Conservation (phyloP, 345 rosid species). For the Eucalyptus sp. region DNA sequence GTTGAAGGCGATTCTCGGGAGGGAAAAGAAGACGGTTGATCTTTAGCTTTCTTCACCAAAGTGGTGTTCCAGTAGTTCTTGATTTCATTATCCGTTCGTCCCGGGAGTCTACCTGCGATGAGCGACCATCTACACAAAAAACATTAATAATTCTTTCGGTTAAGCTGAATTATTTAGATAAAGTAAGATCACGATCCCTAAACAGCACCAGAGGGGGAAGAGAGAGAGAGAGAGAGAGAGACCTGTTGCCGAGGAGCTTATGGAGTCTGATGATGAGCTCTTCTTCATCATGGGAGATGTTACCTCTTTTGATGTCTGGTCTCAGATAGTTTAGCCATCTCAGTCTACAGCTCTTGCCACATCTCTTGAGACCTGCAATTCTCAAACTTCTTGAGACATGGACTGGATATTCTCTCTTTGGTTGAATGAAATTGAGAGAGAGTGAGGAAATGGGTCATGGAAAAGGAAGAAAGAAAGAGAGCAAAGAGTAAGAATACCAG, state of each 20-base stretch:
- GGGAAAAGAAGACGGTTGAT: neutral
- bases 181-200: neutral
- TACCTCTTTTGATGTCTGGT: constrained; percentile 54
- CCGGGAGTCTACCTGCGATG: constrained; percentile 58
- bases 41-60: constrained; percentile 20
- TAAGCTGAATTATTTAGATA: neutral
- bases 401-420: no score
- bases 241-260: constrained; percentile 63
- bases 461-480: neutral
- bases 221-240: neutral
- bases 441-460: neutral
- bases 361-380: constrained; percentile 29
- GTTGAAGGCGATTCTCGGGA: neutral
- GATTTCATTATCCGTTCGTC: constrained; percentile 68
- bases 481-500: constrained; percentile 19
- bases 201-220: neutral
- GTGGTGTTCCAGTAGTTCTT: constrained; percentile 57
- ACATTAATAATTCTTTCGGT: neutral
- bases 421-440: neutral
- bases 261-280: constrained; percentile 48
- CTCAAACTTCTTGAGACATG: neutral
- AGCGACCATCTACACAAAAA: constrained; percentile 38
- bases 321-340: constrained; percentile 49
- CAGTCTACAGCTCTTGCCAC: constrained; percentile 58
- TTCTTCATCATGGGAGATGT: constrained; percentile 40